Conservation (phyloP, 2,329 filamentous ascomycete species). For the Colletotrichum sp. region DNA sequence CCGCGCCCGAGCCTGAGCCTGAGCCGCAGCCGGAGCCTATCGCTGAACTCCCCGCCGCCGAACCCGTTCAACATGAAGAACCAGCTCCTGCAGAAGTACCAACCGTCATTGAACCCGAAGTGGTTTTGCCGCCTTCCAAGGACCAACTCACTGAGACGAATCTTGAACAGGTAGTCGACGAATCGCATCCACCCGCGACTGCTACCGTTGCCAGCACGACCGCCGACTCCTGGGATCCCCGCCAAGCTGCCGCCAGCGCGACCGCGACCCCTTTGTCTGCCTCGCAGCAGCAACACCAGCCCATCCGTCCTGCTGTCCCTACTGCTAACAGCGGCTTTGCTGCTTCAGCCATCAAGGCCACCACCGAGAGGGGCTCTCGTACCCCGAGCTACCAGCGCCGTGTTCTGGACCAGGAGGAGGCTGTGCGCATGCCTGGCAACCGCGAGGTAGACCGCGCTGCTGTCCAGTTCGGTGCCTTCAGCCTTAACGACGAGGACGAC, state of each 20-base stretch:
- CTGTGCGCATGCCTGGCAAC: constrained; percentile 97
- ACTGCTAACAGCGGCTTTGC: constrained; percentile 68
- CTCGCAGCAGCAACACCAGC: constrained; percentile 66
- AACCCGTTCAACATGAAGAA: constrained; percentile 26
- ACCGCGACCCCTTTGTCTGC: constrained; percentile 71
- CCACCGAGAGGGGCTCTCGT: constrained; percentile 65
- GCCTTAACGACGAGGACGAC: constrained; percentile 82
- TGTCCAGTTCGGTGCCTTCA: constrained; percentile 96
- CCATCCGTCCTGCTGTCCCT: constrained; percentile 48
- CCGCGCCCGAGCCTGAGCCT: constrained; percentile 31
- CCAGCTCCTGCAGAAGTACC: constrained; percentile 27
- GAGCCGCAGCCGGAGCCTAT: constrained; percentile 40
- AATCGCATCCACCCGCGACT: constrained; percentile 76
- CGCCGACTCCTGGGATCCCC: constrained; percentile 83
- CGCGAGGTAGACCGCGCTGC: constrained; percentile 91
- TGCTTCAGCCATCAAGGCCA: constrained; percentile 82
- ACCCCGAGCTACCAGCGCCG: constrained; percentile 84
- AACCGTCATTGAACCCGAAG: constrained; percentile 53
- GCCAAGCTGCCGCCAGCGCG: constrained; percentile 61
- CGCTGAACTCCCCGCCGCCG: constrained; percentile 33
- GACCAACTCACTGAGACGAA: constrained; percentile 91
- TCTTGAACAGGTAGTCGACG: constrained; percentile 87
- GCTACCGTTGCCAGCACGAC: constrained; percentile 88
- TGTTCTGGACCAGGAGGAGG: constrained; percentile 93
- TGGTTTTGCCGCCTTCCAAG: constrained; percentile 70